A percentile compares a stretch with the other conserved stretches of the same genome.
phyloP scores from a whole-genome alignment of 176 grass and related monocot genomes.

The Oryza glaberrima region DNA sequence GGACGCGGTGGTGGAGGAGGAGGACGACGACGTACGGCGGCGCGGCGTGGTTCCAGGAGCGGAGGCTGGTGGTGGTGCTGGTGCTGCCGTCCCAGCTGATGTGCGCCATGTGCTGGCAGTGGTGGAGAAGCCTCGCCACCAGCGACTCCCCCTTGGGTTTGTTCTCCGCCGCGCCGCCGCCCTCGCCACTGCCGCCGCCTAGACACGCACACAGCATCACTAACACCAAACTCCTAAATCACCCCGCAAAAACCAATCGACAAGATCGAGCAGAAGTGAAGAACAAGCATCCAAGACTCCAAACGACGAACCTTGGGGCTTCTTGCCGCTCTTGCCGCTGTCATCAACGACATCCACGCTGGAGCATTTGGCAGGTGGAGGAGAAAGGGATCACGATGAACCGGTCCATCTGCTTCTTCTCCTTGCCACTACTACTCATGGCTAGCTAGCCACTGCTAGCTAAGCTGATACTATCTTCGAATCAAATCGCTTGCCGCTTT shows the following conservation, averaged over 20 bases:
- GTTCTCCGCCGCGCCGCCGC: not conserved
- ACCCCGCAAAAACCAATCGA: not conserved
- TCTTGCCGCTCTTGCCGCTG: slow-evolving; percentile 43
- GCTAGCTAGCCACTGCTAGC: no score
- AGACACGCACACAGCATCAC: not conserved
- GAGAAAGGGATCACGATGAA: slow-evolving; percentile 90
- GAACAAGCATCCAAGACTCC: not conserved
- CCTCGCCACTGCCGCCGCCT: not conserved
- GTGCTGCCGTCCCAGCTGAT: slow-evolving; percentile 82
- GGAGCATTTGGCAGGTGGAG: slow-evolving; percentile 56
- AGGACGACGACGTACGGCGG: not conserved
- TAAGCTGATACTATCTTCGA: not conserved
- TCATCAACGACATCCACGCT: slow-evolving; percentile 66
- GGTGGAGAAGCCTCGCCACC: slow-evolving; percentile 61
- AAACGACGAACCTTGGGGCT: slow-evolving; percentile 36
- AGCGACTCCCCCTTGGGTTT: slow-evolving; percentile 56
- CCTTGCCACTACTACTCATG: slow-evolving; percentile 46
- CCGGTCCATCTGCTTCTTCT: slow-evolving; percentile 55
- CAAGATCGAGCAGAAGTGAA: not conserved
- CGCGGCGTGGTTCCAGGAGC: slow-evolving; percentile 52
- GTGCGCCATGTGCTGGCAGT: slow-evolving; percentile 86
- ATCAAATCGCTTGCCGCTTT: not conserved
- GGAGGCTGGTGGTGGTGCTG: slow-evolving; percentile 56
- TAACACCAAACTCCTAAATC: not conserved
- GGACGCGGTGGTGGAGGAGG: slow-evolving; percentile 8